A percentile compares a stretch with the other conserved stretches of the same genome.
Evolutionary conservation across 345 rosid genomes (phyloP).

Genomic region (Aegle marmelos): DNA sequence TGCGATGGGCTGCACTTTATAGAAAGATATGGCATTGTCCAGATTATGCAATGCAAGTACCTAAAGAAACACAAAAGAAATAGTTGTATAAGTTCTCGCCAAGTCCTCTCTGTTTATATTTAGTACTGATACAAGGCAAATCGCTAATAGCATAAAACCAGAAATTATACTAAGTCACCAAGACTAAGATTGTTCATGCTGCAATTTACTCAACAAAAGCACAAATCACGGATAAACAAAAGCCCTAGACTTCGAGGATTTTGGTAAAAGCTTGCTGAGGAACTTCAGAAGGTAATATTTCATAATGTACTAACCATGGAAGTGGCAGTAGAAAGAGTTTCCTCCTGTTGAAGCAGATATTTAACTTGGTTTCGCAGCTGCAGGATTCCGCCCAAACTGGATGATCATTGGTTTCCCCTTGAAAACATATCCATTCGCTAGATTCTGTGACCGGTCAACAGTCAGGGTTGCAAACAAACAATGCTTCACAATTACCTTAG

Average conservation of each 20-base stretch:
- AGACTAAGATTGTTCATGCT: not conserved
- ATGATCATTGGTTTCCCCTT: constrained; percentile 91
- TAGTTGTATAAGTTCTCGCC: not conserved
- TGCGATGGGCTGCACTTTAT: not conserved
- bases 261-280: not conserved
- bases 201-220: not conserved
- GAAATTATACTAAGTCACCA: too few species aligned
- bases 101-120: too few species aligned
- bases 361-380: constrained; percentile 46
- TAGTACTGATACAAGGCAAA: too few species aligned
- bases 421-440: constrained; percentile 73
- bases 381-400: constrained; percentile 81
- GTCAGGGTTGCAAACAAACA: not conserved
- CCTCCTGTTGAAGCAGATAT: not conserved
- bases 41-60: not conserved
- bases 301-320: constrained; percentile 5
- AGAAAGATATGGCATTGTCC: not conserved
- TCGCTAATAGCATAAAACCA: too few species aligned
- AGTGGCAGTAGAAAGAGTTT: not conserved
- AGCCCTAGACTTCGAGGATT: not conserved
- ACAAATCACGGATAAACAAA: too few species aligned
- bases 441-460: constrained; percentile 55
- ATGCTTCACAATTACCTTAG: not conserved
- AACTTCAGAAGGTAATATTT: not conserved
- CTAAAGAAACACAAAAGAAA: not conserved